Evolutionary conservation across 257 asterid genomes (phyloP).

Genomic region (Verbascum thapsus): DNA sequence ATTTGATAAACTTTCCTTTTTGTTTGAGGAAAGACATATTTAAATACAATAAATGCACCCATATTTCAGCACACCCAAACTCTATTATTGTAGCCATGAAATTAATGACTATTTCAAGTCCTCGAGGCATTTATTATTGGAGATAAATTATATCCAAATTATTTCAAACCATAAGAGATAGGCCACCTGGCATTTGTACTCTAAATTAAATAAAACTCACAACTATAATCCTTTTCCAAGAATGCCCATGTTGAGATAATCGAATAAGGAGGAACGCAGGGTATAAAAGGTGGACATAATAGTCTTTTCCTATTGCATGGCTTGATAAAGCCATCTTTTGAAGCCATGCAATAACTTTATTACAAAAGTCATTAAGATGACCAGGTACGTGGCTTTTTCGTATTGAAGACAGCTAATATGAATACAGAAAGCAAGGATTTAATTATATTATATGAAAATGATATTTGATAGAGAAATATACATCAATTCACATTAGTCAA

Average conservation of each 20-base stretch:
- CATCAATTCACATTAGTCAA: neutral
- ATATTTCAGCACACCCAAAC: slow-evolving; percentile 37
- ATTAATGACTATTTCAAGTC: slow-evolving; percentile 41
- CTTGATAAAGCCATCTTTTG: slow-evolving; percentile 40
- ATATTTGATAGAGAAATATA: slow-evolving; percentile 21
- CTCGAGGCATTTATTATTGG: slow-evolving; percentile 29
- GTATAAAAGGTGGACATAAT: neutral
- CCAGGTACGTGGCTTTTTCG: slow-evolving; percentile 38
- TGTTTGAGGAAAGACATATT: neutral
- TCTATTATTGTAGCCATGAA: slow-evolving; percentile 43
- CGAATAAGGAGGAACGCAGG: neutral
- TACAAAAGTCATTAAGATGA: neutral
- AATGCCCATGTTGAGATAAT: slow-evolving; percentile 15
- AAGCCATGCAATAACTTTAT: slow-evolving; percentile 48
- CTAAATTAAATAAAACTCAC: neutral
- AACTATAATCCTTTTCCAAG: neutral
- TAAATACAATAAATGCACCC: slow-evolving; percentile 38
- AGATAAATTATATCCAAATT: slow-evolving; percentile 23
- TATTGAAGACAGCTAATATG: slow-evolving; percentile 54
- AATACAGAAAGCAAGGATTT: slow-evolving; percentile 38
- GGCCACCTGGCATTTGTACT: slow-evolving; percentile 35
- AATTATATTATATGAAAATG: too few relatives aligned
- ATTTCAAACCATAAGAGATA: slow-evolving; percentile 25
- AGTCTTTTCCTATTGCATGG: slow-evolving; percentile 33
- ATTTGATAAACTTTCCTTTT: neutral